These are phyloP conservation scores for Syncephalastrum sp. DNA, from an alignment of 371 early-diverging fungal species.

Conservation along the genomic window DNA sequence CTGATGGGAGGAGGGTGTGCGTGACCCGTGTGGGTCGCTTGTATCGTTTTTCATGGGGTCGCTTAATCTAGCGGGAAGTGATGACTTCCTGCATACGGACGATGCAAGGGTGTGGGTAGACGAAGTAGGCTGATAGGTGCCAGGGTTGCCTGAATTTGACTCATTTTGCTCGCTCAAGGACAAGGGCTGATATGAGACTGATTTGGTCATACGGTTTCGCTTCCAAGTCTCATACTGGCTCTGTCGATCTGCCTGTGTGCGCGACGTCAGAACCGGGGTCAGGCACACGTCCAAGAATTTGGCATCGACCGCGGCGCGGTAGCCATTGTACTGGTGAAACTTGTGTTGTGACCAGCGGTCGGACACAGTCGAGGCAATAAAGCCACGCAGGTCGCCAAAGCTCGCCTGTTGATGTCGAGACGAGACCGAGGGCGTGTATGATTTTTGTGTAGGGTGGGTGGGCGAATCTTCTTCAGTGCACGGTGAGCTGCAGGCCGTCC, in stretches of 20 bases:
- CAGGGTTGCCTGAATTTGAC: too few relatives aligned
- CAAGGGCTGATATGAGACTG: not conserved
- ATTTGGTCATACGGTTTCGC: conserved; percentile 21
- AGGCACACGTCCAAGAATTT: conserved; percentile 30
- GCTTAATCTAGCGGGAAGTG: too few relatives aligned
- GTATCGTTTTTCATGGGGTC: too few relatives aligned
- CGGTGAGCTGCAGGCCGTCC: conserved; percentile 3
- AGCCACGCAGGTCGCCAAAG: conserved; percentile 20
- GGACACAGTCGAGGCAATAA: conserved; percentile 18
- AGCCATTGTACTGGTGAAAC: conserved; percentile 18
- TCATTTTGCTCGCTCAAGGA: too few relatives aligned
- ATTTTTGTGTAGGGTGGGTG: too few relatives aligned
- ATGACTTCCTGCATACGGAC: too few relatives aligned
- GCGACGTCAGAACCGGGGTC: conserved; percentile 22
- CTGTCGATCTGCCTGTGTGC: conserved; percentile 20
- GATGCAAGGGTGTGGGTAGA: too few relatives aligned
- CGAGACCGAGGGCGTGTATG: too few relatives aligned
- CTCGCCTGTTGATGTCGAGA: conserved; percentile 9
- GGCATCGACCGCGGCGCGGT: conserved; percentile 18
- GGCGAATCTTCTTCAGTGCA: not conserved
- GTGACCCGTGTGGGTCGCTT: too few relatives aligned
- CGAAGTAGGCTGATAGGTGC: too few relatives aligned
- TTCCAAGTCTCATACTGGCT: conserved; percentile 19
- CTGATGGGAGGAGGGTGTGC: too few relatives aligned
- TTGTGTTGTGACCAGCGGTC: conserved; percentile 21